Evolutionary conservation across 2,329 filamentous ascomycete genomes (phyloP), one percentile per base, ranked within the genome.

Genomic region (Nothophoma quercina): DNA sequence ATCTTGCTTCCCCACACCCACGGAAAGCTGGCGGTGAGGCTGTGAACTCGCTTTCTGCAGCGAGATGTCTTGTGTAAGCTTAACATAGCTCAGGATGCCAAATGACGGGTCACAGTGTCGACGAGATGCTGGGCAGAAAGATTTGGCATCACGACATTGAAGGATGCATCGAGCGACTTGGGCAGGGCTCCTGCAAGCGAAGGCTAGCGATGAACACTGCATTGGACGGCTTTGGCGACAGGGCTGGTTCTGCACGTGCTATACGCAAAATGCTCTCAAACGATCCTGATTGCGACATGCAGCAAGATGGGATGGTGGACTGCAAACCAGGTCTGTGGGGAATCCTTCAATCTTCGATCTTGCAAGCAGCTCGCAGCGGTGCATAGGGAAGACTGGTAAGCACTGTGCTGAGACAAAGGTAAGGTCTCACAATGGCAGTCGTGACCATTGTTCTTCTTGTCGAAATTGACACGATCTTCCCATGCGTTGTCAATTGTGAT

Each of bases 241-340:
- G 32, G 32, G 42, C 32, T 53, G 38, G 38, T 13, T 4, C n/a
- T 38, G 50, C 50, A 53, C 50, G 50, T 48, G 50, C 50, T 34
- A 28, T 8, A 15, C 8, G 19, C 33, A 32, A 5, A 7, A 43
- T 23, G 8, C 10, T 26, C 16, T 34, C 33, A 42, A 26, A 25
- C 8, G n/a, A 43, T 5, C 15, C 19, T 43, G 21, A 42, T 52
- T 39, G 38, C 39, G 38, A 53, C 32, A 43, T 29, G 43, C 42
- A 36, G 28, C 8, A 18, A 16, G 26, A 33, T 39, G 26, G 36
- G 23, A 29, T 6, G 23, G 32, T 39, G 26, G 28, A 6, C 28
- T 7, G n/a, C 34, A 19, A 10, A 12, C 23, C 42, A 35, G 50
- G 15, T 32, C 13, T 22, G 22, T 28, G 25, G 33, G 16, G 33